These are phyloP conservation scores for Phytophthora podocarpi DNA, from an alignment of 352 stramenopile genomes.

Conservation along the genomic window DNA sequence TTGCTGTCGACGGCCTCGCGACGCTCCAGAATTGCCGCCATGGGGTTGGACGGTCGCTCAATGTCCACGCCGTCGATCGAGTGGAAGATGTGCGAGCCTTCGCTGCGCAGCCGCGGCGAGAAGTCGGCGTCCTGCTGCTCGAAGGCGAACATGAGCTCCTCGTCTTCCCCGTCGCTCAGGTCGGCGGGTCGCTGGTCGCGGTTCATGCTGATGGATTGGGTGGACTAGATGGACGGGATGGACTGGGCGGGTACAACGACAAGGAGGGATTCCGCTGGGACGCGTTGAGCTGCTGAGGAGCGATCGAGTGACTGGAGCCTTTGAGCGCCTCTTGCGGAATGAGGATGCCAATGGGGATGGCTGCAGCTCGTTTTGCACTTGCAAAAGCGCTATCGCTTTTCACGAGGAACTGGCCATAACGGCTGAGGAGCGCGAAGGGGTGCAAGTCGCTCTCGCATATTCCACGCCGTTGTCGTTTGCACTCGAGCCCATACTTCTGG, in stretches of 20 bases:
- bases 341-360: conserved; percentile 4
- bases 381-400: conserved; percentile 30
- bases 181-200: neutral
- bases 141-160: conserved; percentile 81
- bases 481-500: conserved; percentile 26
- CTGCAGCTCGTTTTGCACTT: neutral
- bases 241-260: no score
- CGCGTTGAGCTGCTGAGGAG: no score
- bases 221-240: neutral
- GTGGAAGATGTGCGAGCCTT: conserved; percentile 31
- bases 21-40: conserved; percentile 48
- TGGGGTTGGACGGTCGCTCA: conserved; percentile 46
- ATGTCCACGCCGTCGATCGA: conserved; percentile 37
- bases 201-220: neutral
- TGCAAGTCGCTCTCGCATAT: conserved; percentile 20
- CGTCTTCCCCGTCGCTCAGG: conserved; percentile 44
- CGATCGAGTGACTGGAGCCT: neutral
- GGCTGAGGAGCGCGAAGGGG: conserved; percentile 11
- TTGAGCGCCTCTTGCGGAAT: conserved; percentile 36
- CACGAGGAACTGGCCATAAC: conserved; percentile 22
- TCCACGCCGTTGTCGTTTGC: neutral
- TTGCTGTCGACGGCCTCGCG: conserved; percentile 43
- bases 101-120: conserved; percentile 16
- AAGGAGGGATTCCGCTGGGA: neutral
- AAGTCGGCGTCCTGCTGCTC: conserved; percentile 32